phyloP scores from a whole-genome alignment of 2,329 filamentous ascomycete species.

The Xylaria hypoxylon region DNA sequence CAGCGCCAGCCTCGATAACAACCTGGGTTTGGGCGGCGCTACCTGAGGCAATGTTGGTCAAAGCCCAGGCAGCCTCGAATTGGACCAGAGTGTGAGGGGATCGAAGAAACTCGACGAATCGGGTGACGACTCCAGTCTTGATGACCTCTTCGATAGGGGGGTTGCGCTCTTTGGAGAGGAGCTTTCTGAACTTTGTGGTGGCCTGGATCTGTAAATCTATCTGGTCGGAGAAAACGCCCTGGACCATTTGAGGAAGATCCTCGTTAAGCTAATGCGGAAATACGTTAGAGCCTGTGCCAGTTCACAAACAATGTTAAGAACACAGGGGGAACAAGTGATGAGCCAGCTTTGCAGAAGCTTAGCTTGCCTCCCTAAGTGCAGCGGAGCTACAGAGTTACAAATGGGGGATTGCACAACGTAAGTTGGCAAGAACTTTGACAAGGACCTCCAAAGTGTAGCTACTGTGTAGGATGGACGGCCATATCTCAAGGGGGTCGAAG shows the following conservation, averaged over 20 bases:
- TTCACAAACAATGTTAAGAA: background rate
- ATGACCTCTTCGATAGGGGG: constrained; percentile 99
- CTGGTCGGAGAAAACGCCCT: constrained; percentile 97
- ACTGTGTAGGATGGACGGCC: background rate
- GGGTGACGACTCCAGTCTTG: constrained; percentile 96
- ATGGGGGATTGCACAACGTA: background rate
- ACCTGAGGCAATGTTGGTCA: constrained; percentile 99
- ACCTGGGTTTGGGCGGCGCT: constrained; percentile 98
- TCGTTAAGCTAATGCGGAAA: constrained; percentile 79
- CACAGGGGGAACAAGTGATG: background rate
- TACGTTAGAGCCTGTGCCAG: constrained; percentile 45
- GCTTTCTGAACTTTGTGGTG: constrained; percentile 98
- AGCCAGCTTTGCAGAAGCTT: background rate
- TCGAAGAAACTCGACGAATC: constrained; percentile 97
- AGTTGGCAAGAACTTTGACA: background rate
- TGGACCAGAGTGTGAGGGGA: constrained; percentile 98
- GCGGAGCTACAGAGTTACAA: background rate
- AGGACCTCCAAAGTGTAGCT: background rate
- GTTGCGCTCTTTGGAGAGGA: constrained; percentile 98
- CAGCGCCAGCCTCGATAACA: constrained; percentile 96
- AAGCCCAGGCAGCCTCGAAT: constrained; percentile 98
- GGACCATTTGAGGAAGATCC: constrained; percentile 97
- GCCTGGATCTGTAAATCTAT: constrained; percentile 98
- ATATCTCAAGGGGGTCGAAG: background rate
- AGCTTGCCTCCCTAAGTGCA: background rate